Base-by-base conservation (phyloP, 2,329 filamentous ascomycete species). In the Cladosporium sp. region DNA sequence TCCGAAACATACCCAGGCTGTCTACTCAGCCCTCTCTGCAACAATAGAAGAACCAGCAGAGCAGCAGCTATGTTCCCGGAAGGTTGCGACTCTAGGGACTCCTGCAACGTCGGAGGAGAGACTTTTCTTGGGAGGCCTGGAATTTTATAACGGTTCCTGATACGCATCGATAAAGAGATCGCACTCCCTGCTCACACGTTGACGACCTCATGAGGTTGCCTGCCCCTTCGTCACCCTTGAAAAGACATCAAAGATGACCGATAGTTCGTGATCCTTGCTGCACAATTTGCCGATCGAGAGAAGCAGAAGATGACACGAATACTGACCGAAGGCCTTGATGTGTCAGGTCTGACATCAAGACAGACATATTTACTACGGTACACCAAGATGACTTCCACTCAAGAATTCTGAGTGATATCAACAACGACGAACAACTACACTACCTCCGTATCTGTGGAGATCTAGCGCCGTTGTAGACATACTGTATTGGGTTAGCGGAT, bases 71-170 rank as follows among this genome's bases (percentile, higher is more conserved):
- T 5, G 26, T n/a, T 10, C 59, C 28, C 23, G 18, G 12, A 33
- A 12, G 14, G 21, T 23, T 18, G 33, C 59, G n/a, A 23, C 12
- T 14, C 57, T 28, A 46, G 46, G 18, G 14, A 16, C 37, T 8
- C 23, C 59, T 2, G 1, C 10, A 16, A 52, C 28, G 59, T 23
- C 46, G 11, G 29, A 29, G 11, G 31, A 53, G 10, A 52, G 59
- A 40, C 35, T 52, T 31, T 62, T 53, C 26, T 23, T 62, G 18
- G 59, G 59, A 21, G 59, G 46, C 7, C 31, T 62, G 26, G 59
- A 62, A 18, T 62, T 53, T 18, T 62, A 35, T 7, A 44, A 44
- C 37, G 37, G 18, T 16, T 18, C 37, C 16, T 40, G 14, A 40
- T 40, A 5, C 37, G 7, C 37, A 16, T 16, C 37, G 11, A 14